A percentile compares a stretch with the other conserved stretches of the same genome.
These are phyloP conservation scores for Colletotrichum sp. DNA, from an alignment of 2,329 filamentous ascomycete genomes.

Conservation along the genomic window DNA sequence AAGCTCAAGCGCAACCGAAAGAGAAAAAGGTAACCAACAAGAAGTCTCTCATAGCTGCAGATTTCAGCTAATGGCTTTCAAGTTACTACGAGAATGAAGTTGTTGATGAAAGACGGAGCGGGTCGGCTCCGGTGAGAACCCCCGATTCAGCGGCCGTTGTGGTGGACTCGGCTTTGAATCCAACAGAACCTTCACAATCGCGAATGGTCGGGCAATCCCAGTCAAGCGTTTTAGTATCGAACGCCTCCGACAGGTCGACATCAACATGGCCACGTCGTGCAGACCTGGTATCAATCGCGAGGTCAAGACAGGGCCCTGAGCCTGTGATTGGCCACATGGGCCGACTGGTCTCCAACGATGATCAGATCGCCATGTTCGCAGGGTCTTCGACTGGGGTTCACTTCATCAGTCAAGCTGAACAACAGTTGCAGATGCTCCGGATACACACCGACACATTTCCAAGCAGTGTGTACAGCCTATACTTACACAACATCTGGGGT, in stretches of 20 bases:
- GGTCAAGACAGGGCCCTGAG: background rate
- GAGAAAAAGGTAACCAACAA: conserved; percentile 6
- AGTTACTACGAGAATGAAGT: conserved; percentile 16
- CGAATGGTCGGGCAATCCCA: background rate
- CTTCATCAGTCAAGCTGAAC: conserved; percentile 30
- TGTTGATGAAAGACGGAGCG: background rate
- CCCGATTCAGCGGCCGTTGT: background rate
- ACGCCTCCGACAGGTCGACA: background rate
- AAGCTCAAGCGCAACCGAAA: conserved; percentile 18
- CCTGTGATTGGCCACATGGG: conserved; percentile 30
- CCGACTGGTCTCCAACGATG: conserved; percentile 25
- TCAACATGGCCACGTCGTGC: background rate
- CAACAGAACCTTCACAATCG: background rate
- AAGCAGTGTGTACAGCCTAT: conserved; percentile 26
- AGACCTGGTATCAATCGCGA: background rate
- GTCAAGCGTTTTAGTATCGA: background rate
- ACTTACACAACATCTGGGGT: conserved; percentile 26
- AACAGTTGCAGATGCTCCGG: conserved; percentile 26
- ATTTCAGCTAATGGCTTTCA: background rate
- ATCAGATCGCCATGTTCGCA: conserved; percentile 26
- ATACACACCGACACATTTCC: conserved; percentile 28
- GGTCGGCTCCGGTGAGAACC: background rate
- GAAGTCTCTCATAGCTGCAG: too few species aligned
- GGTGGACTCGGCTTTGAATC: background rate
- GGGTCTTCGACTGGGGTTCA: conserved; percentile 31